phyloP scores from a whole-genome alignment of 139 green algal species.

The Closterium sp. region DNA sequence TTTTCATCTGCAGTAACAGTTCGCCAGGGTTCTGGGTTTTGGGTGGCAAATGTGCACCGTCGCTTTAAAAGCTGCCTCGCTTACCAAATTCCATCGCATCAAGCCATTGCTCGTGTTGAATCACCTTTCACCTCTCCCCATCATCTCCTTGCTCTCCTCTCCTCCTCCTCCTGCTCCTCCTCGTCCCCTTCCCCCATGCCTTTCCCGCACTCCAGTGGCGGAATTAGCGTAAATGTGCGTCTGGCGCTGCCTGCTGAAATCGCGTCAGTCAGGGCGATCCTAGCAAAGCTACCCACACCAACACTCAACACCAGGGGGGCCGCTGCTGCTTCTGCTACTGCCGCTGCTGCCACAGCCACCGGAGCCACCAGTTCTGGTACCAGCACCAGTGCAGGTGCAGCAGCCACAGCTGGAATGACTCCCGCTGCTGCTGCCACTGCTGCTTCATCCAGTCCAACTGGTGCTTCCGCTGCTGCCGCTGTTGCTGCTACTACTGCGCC shows the following conservation, averaged over 20 bases:
- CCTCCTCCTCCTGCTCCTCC: background rate
- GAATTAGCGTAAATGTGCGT: slow-evolving; percentile 2
- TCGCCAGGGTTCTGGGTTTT: too few relatives aligned
- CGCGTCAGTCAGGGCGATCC: background rate
- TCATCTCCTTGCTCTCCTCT: background rate
- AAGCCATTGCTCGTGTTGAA: background rate
- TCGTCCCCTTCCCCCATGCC: background rate
- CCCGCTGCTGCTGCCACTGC: background rate
- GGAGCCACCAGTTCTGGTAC: background rate
- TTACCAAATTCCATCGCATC: too few relatives aligned
- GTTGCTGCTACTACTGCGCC: background rate
- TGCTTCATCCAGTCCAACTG: background rate
- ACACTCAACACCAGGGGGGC: background rate
- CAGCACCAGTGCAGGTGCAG: background rate
- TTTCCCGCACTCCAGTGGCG: background rate
- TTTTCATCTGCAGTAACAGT: too few relatives aligned
- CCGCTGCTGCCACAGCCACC: too few relatives aligned
- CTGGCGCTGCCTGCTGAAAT: background rate
- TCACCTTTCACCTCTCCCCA: background rate
- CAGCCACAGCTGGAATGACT: background rate
- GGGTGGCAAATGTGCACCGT: too few relatives aligned
- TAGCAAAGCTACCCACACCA: background rate
- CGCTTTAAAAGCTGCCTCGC: too few relatives aligned
- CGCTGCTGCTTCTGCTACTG: too few relatives aligned
- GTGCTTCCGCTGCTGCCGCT: background rate